Conservation (phyloP, 2,329 filamentous ascomycete genomes). For the Monilinia aucupariae region DNA sequence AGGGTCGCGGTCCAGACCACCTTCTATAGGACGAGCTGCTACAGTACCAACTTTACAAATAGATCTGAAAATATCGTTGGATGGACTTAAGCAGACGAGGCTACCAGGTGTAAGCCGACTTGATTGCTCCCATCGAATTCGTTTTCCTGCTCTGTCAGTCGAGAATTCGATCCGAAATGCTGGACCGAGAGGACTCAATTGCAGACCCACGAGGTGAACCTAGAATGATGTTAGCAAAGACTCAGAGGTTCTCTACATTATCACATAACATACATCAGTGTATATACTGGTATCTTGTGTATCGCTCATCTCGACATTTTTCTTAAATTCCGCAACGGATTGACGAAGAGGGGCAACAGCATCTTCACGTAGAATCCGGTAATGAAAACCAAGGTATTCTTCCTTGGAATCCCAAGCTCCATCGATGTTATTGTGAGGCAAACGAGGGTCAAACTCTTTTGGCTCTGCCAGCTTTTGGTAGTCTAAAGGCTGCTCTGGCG, state of each 20-base stretch:
- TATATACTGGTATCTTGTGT: conserved; percentile 57
- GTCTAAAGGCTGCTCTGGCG: conserved; percentile 22
- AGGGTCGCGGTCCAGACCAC: conserved; percentile 57
- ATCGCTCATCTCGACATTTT: conserved; percentile 52
- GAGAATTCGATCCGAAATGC: conserved; percentile 68
- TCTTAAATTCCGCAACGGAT: conserved; percentile 53
- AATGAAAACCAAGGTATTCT: conserved; percentile 67
- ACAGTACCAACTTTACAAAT: conserved; percentile 67
- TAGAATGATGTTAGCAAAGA: conserved; percentile 34
- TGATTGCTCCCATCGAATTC: conserved; percentile 58
- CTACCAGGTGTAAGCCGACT: conserved; percentile 48
- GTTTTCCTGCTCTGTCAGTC: conserved; percentile 56
- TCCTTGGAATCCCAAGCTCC: conserved; percentile 55
- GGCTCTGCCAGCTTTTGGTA: conserved; percentile 24
- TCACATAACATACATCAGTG: conserved; percentile 50
- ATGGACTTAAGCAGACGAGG: conserved; percentile 48
- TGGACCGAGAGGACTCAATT: conserved; percentile 56
- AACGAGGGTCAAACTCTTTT: conserved; percentile 9
- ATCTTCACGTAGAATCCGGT: conserved; percentile 71
- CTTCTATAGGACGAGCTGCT: conserved; percentile 59
- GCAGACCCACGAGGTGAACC: conserved; percentile 62
- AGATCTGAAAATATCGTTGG: conserved; percentile 55
- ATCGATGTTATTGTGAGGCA: conserved; percentile 47
- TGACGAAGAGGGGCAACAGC: conserved; percentile 62
- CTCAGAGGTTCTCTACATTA: neutral